Percentiles rank a stretch among this genome's conserved stretches.
phyloP scores from a whole-genome alignment of 1,284 basidiomycete genomes.

The Ganoderma resinaceum region DNA sequence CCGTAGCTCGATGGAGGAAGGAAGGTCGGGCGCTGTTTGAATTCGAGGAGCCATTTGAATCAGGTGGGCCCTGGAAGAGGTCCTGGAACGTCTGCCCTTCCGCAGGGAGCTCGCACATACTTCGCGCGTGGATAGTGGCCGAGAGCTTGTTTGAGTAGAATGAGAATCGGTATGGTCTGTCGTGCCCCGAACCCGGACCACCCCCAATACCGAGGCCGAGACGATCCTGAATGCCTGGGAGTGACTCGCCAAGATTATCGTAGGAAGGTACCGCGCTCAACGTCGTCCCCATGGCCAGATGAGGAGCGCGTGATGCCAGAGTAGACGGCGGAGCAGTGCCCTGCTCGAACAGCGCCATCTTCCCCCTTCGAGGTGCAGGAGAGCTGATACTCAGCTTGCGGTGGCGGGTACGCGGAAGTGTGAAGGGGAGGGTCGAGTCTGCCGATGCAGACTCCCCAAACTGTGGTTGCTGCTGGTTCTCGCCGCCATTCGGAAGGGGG shows the following conservation, averaged over 20 bases:
- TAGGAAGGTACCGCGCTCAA: slow-evolving; percentile 45
- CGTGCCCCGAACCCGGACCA: slow-evolving; percentile 60
- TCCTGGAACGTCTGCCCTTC: slow-evolving; percentile 95
- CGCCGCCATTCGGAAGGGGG: slow-evolving; percentile 17
- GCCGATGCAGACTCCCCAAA: slow-evolving; percentile 20
- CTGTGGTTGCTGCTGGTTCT: slow-evolving; percentile 18
- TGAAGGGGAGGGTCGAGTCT: slow-evolving; percentile 32
- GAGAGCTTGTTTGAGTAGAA: slow-evolving; percentile 97
- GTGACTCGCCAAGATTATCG: slow-evolving; percentile 36
- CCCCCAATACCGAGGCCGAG: slow-evolving; percentile 23
- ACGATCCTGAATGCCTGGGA: slow-evolving; percentile 17
- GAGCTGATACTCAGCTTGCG: slow-evolving; percentile 87
- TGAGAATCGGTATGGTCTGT: slow-evolving; percentile 96
- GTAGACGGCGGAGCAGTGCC: slow-evolving; percentile 55
- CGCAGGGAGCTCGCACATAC: slow-evolving; percentile 91
- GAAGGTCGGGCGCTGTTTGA: slow-evolving; percentile 17
- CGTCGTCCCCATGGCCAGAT: slow-evolving; percentile 36
- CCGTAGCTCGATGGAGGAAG: slow-evolving; percentile 26
- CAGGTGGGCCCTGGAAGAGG: slow-evolving; percentile 72
- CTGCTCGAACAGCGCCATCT: slow-evolving; percentile 91
- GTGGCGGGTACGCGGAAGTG: slow-evolving; percentile 59
- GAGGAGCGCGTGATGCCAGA: slow-evolving; percentile 44
- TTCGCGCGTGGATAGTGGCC: slow-evolving; percentile 95
- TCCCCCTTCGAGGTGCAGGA: slow-evolving; percentile 70
- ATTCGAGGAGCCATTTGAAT: slow-evolving; percentile 25